Percentiles rank a stretch among this genome's conserved stretches.
Evolutionary conservation across 1,284 basidiomycete species (phyloP).

Genomic region (Ceratobasidium sp.): DNA sequence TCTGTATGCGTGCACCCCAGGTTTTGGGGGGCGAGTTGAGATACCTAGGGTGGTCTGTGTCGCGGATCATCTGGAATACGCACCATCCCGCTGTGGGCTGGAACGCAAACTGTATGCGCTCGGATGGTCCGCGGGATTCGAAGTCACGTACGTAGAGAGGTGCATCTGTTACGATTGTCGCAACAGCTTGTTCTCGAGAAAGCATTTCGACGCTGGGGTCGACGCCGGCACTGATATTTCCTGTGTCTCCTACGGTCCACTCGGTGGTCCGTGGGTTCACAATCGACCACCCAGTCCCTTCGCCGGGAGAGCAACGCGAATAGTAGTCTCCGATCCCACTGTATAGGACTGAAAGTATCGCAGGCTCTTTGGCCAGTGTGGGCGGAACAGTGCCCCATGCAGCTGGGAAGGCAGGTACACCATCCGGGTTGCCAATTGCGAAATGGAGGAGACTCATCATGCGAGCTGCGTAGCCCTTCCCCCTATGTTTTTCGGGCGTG

Average conservation of each 20-base stretch:
- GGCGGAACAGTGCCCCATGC: conserved; percentile 57
- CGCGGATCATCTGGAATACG: conserved; percentile 63
- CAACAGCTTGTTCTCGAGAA: conserved; percentile 42
- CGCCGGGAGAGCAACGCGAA: conserved; percentile 57
- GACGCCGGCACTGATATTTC: too few species aligned
- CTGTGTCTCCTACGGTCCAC: conserved; percentile 54
- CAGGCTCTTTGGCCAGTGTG: conserved; percentile 51
- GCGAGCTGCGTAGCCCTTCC: conserved; percentile 62
- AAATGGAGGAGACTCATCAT: conserved; percentile 67
- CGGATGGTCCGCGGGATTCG: conserved; percentile 44
- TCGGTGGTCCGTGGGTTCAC: conserved; percentile 58
- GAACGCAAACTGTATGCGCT: conserved; percentile 55
- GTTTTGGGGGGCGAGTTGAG: conserved; percentile 32
- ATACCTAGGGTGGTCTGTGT: conserved; percentile 44
- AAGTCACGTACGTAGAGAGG: conserved; percentile 42
- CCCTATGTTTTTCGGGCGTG: conserved; percentile 59
- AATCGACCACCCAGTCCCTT: conserved; percentile 62
- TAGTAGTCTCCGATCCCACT: conserved; percentile 74
- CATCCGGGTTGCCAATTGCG: conserved; percentile 57
- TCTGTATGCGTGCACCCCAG: background rate
- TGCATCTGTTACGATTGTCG: conserved; percentile 13
- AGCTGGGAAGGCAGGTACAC: conserved; percentile 54
- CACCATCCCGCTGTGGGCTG: conserved; percentile 62
- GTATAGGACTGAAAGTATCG: conserved; percentile 66
- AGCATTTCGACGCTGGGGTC: conserved; percentile 33